Evolutionary conservation across 177 flowering plant genomes (phyloP).

Genomic region (Vitis hybrid): DNA sequence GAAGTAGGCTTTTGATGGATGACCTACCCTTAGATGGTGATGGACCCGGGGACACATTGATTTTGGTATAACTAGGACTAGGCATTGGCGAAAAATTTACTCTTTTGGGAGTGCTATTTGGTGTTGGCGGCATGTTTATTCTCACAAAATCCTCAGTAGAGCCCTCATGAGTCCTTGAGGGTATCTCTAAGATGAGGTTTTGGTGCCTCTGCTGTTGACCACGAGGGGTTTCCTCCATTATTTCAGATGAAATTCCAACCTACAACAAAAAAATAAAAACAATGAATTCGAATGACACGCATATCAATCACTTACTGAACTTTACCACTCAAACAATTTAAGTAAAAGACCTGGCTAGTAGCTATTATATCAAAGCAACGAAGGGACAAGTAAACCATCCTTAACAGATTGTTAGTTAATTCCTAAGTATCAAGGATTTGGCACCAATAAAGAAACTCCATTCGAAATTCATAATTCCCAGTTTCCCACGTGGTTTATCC

Average conservation of each 20-base stretch:
- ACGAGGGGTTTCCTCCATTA: slow-evolving; percentile 45
- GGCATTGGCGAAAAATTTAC: slow-evolving; percentile 56
- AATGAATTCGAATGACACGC: neutral
- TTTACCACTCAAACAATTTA: neutral
- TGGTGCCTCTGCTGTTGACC: slow-evolving; percentile 26
- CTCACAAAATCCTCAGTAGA: slow-evolving; percentile 47
- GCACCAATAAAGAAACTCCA: no score
- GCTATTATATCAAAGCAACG: no score
- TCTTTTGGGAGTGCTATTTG: slow-evolving; percentile 50
- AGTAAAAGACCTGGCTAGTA: no score
- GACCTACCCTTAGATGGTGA: slow-evolving; percentile 54
- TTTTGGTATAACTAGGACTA: slow-evolving; percentile 43
- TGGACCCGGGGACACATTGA: slow-evolving; percentile 40
- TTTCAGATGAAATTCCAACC: slow-evolving; percentile 49
- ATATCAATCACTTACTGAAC: neutral
- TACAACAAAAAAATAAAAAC: slow-evolving; percentile 23
- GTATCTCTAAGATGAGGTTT: slow-evolving; percentile 42
- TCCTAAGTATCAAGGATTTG: no score
- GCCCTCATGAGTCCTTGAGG: slow-evolving; percentile 34
- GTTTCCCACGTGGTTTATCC: no score
- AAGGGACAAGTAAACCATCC: no score
- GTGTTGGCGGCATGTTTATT: slow-evolving; percentile 50
- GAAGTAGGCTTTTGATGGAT: slow-evolving; percentile 52
- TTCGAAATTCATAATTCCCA: no score
- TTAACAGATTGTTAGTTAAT: no score